phyloP scores from a whole-genome alignment of 805 yeast genomes.

The Saturnispora serradocipensis region DNA sequence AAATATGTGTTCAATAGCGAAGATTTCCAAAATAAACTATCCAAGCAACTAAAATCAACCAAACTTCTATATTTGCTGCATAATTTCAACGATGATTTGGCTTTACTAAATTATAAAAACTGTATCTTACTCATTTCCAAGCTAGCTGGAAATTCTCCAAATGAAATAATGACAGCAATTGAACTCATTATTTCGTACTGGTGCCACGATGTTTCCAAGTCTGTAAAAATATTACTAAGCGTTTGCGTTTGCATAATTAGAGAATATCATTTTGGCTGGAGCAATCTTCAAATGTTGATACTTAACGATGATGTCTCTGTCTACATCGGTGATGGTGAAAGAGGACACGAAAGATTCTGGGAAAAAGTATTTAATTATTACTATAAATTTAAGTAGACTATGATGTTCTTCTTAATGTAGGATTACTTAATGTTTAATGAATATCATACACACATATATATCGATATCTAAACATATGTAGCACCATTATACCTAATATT shows the following conservation, averaged over 20 bases:
- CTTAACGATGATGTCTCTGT: slow-evolving; percentile 13
- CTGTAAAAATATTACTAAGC: slow-evolving; percentile 23
- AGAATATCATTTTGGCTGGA: slow-evolving; percentile 46
- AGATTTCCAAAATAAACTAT: slow-evolving; percentile 19
- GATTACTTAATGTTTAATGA: background rate
- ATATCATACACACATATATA: background rate
- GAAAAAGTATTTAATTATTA: slow-evolving; percentile 21
- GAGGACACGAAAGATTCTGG: slow-evolving; percentile 25
- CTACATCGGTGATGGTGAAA: slow-evolving; percentile 10
- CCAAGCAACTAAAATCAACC: slow-evolving; percentile 13
- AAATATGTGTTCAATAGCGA: slow-evolving; percentile 17
- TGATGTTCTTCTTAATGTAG: too few relatives aligned
- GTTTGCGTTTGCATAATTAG: slow-evolving; percentile 33
- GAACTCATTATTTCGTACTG: slow-evolving; percentile 20
- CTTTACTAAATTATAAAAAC: slow-evolving; percentile 13
- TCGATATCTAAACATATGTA: too few relatives aligned
- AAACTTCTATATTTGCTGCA: slow-evolving; percentile 15
- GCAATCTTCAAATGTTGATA: slow-evolving; percentile 22
- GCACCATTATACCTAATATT: background rate
- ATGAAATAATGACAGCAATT: slow-evolving; percentile 12
- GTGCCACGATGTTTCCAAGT: slow-evolving; percentile 11
- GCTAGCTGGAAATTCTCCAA: background rate
- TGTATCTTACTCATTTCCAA: slow-evolving; percentile 14
- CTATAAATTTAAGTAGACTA: slow-evolving; percentile 16
- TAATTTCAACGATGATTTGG: slow-evolving; percentile 23